phyloP scores from a whole-genome alignment of 768 basidiomycete genomes.

The Austroboletus festivus region DNA sequence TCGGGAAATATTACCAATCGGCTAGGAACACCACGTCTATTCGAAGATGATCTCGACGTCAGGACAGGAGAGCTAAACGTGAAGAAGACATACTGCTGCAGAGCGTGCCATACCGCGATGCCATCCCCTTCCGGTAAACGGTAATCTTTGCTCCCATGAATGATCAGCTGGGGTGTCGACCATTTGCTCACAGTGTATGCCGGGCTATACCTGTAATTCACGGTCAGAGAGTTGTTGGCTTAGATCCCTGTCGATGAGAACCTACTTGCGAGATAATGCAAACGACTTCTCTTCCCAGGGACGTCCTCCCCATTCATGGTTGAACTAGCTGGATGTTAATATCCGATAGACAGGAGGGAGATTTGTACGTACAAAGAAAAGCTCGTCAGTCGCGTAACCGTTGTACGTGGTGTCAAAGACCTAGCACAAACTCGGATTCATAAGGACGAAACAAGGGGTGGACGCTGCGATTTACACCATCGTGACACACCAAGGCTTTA shows the following conservation, averaged over 20 bases:
- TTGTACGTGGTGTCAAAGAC: conserved; percentile 77
- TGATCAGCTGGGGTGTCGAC: conserved; percentile 80
- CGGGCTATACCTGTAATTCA: conserved; percentile 60
- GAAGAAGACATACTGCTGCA: conserved; percentile 62
- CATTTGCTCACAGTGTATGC: conserved; percentile 79
- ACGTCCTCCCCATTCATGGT: conserved; percentile 82
- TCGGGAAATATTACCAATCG: conserved; percentile 82
- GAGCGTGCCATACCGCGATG: conserved; percentile 79
- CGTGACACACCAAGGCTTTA: conserved; percentile 90
- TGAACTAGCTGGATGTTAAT: conserved; percentile 51
- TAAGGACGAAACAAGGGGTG: background rate
- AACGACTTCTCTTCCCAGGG: conserved; percentile 68
- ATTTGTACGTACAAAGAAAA: conserved; percentile 70
- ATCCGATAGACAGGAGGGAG: background rate
- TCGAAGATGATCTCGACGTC: background rate
- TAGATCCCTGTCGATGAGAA: background rate
- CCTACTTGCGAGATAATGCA: conserved; percentile 55
- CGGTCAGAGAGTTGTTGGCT: background rate
- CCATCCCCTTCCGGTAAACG: conserved; percentile 84
- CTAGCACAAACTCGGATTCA: conserved; percentile 28
- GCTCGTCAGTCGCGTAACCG: conserved; percentile 88
- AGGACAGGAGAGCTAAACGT: background rate
- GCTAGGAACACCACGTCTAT: conserved; percentile 66
- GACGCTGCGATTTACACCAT: conserved; percentile 58
- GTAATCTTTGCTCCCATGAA: conserved; percentile 88